phyloP scores from a whole-genome alignment of 805 yeast genomes.

The Monosporozyma aerobia region DNA sequence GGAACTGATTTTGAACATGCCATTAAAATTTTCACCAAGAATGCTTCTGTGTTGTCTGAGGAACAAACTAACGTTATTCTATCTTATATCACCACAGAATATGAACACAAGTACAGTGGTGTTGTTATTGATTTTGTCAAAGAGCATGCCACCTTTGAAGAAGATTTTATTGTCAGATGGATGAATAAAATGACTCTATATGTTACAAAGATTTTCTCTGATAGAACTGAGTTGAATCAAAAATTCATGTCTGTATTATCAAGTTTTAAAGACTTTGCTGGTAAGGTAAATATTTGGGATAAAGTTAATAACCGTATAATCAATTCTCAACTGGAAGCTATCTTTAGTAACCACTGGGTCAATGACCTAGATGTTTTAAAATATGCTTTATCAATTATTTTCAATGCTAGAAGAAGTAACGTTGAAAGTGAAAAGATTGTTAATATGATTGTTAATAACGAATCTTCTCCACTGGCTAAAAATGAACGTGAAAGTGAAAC shows the following conservation, averaged over 20 bases:
- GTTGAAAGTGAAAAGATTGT: conserved; percentile 44
- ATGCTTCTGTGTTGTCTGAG: conserved; percentile 4
- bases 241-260: conserved; percentile 30
- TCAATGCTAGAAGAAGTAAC: conserved; percentile 30
- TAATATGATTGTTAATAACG: conserved; percentile 56
- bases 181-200: conserved; percentile 47
- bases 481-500: conserved; percentile 16
- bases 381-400: conserved; percentile 35
- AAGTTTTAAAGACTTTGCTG: conserved; percentile 28
- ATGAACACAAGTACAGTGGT: conserved; percentile 25
- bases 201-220: conserved; percentile 57
- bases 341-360: conserved; percentile 44
- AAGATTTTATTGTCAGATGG: conserved; percentile 36
- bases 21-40: conserved; percentile 9
- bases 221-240: conserved; percentile 25
- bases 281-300: conserved; percentile 30
- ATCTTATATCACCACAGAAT: conserved; percentile 21
- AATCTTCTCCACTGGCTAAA: conserved; percentile 29
- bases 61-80: conserved; percentile 22
- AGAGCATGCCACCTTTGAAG: conserved; percentile 10
- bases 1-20: conserved; percentile 6
- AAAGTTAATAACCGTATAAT: conserved; percentile 38
- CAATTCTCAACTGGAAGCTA: conserved; percentile 58
- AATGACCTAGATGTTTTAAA: conserved; percentile 34
- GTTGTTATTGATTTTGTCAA: conserved; percentile 22